Evolutionary conservation across 441 rosid genomes (phyloP).

Genomic region (Aleurites moluccanus): DNA sequence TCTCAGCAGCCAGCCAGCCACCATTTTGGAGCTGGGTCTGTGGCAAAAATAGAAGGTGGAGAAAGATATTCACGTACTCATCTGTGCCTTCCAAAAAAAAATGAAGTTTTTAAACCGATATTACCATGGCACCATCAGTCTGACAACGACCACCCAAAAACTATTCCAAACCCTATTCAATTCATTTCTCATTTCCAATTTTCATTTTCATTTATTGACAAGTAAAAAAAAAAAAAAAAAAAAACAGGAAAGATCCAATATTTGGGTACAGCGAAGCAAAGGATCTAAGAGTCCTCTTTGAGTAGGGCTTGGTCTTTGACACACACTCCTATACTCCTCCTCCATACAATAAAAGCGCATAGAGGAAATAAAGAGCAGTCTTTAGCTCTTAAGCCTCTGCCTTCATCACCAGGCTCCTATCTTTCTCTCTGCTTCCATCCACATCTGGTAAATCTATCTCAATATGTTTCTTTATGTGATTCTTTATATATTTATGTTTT

Average conservation of each 20-base stretch:
- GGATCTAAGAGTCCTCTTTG: constrained; percentile 36
- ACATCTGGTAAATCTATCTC: constrained; percentile 27
- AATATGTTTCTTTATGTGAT: neutral
- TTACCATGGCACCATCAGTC: constrained; percentile 16
- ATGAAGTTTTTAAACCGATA: constrained; percentile 1
- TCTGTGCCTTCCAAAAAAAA: constrained; percentile 2
- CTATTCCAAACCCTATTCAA: neutral
- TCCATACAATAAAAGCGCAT: constrained; percentile 11
- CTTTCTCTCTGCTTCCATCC: constrained; percentile 20
- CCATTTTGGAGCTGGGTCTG: constrained; percentile 1
- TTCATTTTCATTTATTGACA: neutral
- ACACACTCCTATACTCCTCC: constrained; percentile 16
- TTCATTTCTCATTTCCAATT: constrained; percentile 3
- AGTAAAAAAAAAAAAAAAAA: neutral
- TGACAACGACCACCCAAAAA: constrained; percentile 17
- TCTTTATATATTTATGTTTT: neutral
- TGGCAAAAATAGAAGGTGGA: neutral
- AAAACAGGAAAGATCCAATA: constrained; percentile 24
- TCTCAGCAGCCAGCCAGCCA: neutral
- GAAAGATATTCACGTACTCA: neutral
- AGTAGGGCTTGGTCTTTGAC: constrained; percentile 52
- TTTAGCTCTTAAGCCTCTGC: constrained; percentile 27
- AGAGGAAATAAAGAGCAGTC: constrained; percentile 26
- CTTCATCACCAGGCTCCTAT: constrained; percentile 24
- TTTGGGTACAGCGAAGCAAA: constrained; percentile 31